phyloP scores from a whole-genome alignment of 805 yeast genomes.

The Myxozyma melibiosi region DNA sequence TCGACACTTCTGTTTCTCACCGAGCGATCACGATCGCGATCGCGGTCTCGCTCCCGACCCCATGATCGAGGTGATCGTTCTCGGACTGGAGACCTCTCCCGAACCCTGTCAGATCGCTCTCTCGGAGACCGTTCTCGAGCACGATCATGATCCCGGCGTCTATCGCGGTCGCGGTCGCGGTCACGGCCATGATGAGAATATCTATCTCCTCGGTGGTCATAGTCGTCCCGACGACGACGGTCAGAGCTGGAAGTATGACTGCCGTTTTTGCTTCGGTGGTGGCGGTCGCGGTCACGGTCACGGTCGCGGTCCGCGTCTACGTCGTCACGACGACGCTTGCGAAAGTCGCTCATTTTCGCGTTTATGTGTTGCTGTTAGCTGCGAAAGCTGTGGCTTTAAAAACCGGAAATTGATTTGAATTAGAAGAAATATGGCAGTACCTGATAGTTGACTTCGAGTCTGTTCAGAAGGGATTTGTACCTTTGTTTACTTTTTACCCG shows the following conservation, averaged over 20 bases:
- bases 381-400: too few relatives aligned
- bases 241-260: background rate
- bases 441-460: background rate
- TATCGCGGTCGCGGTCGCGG: slow-evolving; percentile 16
- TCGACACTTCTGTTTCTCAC: background rate
- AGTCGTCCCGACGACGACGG: slow-evolving; percentile 1
- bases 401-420: too few relatives aligned
- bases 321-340: slow-evolving; percentile 13
- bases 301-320: slow-evolving; percentile 18
- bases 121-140: slow-evolving; percentile 12
- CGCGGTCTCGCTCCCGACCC: slow-evolving; percentile 13
- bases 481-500: slow-evolving; percentile 2
- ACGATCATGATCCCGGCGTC: slow-evolving; percentile 14
- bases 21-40: slow-evolving; percentile 23
- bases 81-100: slow-evolving; percentile 1
- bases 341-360: background rate
- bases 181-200: slow-evolving; percentile 6
- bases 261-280: slow-evolving; percentile 14
- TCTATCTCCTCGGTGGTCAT: slow-evolving; percentile 23
- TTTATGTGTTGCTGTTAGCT: background rate
- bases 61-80: slow-evolving; percentile 9
- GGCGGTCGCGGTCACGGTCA: slow-evolving; percentile 17
- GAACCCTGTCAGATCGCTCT: slow-evolving; percentile 8
- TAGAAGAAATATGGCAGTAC: background rate
- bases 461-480: background rate